Conservation (phyloP, 352 stramenopile species). For the Phytophthora meadii region DNA sequence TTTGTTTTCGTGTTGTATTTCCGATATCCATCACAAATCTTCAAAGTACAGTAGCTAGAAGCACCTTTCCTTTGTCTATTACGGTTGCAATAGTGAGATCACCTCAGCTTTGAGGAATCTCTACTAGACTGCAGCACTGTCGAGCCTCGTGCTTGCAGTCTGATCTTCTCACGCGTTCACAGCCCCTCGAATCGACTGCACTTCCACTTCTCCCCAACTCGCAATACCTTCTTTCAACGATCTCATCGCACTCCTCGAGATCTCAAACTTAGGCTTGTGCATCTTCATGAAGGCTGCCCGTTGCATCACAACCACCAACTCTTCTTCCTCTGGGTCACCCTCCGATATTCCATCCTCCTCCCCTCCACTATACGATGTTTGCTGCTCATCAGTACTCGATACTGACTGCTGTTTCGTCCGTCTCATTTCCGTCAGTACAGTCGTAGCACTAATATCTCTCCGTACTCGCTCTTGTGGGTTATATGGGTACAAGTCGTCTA, state of each 20-base stretch:
- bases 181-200: slow-evolving; percentile 39
- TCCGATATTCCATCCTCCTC: background rate
- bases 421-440: slow-evolving; percentile 31
- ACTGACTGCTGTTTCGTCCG: slow-evolving; percentile 17
- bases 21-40: no score
- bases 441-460: slow-evolving; percentile 45
- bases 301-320: slow-evolving; percentile 43
- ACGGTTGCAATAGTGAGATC: no score
- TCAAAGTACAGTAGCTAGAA: no score
- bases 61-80: no score
- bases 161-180: slow-evolving; percentile 25
- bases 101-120: no score
- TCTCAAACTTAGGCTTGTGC: slow-evolving; percentile 36
- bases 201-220: slow-evolving; percentile 40
- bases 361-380: no score
- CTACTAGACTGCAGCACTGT: no score
- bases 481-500: slow-evolving; percentile 58
- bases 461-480: slow-evolving; percentile 36
- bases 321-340: slow-evolving; percentile 16
- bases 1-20: background rate
- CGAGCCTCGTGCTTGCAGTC: background rate
- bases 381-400: slow-evolving; percentile 5
- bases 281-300: slow-evolving; percentile 42
- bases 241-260: slow-evolving; percentile 27
- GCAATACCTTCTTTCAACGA: slow-evolving; percentile 40